phyloP scores from a whole-genome alignment of 768 basidiomycete genomes.

The Butyriboletus loyo region DNA sequence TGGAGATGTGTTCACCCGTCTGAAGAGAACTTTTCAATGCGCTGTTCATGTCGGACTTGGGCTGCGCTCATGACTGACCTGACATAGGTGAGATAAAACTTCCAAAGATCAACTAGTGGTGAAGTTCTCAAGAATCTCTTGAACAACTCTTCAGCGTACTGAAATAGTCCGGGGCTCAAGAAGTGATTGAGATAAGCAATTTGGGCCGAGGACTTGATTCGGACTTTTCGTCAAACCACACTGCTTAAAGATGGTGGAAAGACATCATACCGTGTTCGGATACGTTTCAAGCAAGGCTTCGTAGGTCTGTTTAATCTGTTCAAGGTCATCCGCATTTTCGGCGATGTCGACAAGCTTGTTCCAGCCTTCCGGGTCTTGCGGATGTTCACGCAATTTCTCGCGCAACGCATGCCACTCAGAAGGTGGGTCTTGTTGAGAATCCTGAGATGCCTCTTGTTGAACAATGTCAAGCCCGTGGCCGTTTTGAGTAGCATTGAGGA shows the following conservation, averaged over 20 bases:
- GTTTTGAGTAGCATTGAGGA: slow-evolving; percentile 25
- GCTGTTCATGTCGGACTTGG: slow-evolving; percentile 3
- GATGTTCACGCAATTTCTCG: slow-evolving; percentile 60
- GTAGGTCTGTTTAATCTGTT: slow-evolving; percentile 77
- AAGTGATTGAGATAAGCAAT: slow-evolving; percentile 82
- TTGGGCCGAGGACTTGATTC: slow-evolving; percentile 70
- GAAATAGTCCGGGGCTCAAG: slow-evolving; percentile 61
- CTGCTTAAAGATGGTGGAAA: slow-evolving; percentile 23
- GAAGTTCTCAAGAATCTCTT: slow-evolving; percentile 81
- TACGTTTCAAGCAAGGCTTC: slow-evolving; percentile 80
- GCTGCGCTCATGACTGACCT: slow-evolving; percentile 49
- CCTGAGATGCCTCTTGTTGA: slow-evolving; percentile 24
- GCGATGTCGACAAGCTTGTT: slow-evolving; percentile 74
- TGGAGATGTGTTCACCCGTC: slow-evolving; percentile 67
- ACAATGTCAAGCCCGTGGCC: slow-evolving; percentile 23
- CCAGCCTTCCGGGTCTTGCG: slow-evolving; percentile 77
- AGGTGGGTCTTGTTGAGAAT: slow-evolving; percentile 34
- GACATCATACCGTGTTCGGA: slow-evolving; percentile 83
- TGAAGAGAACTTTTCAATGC: slow-evolving; percentile 29
- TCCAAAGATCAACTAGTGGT: slow-evolving; percentile 88
- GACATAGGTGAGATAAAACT: slow-evolving; percentile 91
- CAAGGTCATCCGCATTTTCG: slow-evolving; percentile 72
- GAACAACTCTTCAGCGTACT: slow-evolving; percentile 85
- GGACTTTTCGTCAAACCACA: slow-evolving; percentile 21
- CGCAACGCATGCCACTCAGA: slow-evolving; percentile 69